phyloP scores from a whole-genome alignment of 2,329 filamentous ascomycete species.

The Colletotrichum karsti region DNA sequence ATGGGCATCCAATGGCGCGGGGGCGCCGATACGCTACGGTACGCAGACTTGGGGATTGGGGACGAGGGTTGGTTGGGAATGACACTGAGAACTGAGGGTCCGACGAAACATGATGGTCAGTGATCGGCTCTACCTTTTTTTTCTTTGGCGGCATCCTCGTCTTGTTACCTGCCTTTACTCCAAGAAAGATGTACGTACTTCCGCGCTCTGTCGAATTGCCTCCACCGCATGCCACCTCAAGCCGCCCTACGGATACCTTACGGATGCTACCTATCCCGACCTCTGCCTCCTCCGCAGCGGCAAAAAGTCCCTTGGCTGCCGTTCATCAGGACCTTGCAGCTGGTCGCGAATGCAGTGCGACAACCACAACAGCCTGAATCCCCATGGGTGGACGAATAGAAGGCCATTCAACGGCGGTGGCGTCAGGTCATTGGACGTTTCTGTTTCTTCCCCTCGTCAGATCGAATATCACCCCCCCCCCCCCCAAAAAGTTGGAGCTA shows the following conservation, averaged over 20 bases:
- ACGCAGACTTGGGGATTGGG: too few relatives aligned
- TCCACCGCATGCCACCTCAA: background rate
- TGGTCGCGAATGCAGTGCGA: background rate
- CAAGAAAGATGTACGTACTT: too few relatives aligned
- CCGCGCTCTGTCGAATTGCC: background rate
- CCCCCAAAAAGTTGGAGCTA: background rate
- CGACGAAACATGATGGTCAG: too few relatives aligned
- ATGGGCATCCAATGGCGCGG: background rate
- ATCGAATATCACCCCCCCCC: background rate
- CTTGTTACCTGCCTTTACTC: background rate
- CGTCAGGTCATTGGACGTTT: background rate
- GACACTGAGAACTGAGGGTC: too few relatives aligned
- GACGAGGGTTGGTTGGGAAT: too few relatives aligned
- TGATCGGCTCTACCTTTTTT: too few relatives aligned
- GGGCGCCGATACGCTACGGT: background rate
- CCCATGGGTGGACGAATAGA: background rate
- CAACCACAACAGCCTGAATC: background rate
- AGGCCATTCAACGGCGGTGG: background rate
- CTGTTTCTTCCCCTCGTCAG: background rate
- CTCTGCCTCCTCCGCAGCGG: background rate
- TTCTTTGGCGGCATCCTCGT: too few relatives aligned
- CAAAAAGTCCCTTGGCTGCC: background rate
- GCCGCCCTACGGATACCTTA: background rate
- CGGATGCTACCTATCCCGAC: too few relatives aligned
- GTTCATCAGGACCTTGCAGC: slow-evolving; percentile 10